Conservation (phyloP, 306 rosid species). For the barrel medic (Medicago truncatula) region DNA sequence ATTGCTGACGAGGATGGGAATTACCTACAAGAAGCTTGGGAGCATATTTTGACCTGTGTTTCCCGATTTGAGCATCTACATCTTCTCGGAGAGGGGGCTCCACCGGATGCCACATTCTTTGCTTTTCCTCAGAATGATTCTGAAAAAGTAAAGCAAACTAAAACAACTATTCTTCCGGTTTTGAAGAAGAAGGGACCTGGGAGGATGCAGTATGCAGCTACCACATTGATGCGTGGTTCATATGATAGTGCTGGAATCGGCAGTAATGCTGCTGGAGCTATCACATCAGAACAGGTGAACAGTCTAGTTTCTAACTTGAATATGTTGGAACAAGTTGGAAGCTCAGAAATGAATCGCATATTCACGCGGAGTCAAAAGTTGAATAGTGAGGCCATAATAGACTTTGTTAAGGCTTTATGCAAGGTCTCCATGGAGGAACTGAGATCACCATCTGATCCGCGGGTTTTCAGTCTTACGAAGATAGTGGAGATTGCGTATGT, state of each 20-base stretch:
- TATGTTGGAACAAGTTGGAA: slow-evolving; percentile 99
- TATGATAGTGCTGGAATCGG: slow-evolving; percentile 98
- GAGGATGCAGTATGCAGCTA: slow-evolving; percentile 92
- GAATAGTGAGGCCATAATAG: slow-evolving; percentile 97
- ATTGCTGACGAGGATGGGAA: slow-evolving; percentile 99
- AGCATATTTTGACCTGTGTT: slow-evolving; percentile 98
- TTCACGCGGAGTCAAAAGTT: slow-evolving; percentile 95
- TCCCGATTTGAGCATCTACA: slow-evolving; percentile 99
- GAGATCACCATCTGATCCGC: slow-evolving; percentile 95
- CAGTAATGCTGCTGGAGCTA: slow-evolving; percentile 78
- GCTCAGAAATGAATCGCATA: slow-evolving; percentile 96
- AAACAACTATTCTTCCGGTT: slow-evolving; percentile 85
- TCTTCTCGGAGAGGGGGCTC: slow-evolving; percentile 99
- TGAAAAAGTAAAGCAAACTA: slow-evolving; percentile 81
- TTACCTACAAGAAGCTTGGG: slow-evolving; percentile 99
- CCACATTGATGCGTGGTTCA: slow-evolving; percentile 92
- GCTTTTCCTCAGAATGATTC: slow-evolving; percentile 91
- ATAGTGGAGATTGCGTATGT: slow-evolving; percentile 99
- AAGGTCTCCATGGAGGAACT: slow-evolving; percentile 97
- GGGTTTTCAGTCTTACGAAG: slow-evolving; percentile 99
- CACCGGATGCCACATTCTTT: slow-evolving; percentile 99
- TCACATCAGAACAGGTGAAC: slow-evolving; percentile 95
- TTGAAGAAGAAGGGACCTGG: slow-evolving; percentile 94
- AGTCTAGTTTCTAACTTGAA: slow-evolving; percentile 92
- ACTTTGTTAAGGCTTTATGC: slow-evolving; percentile 97